Base-by-base conservation (phyloP, 352 stramenopile species). In the Phytophthora aleatoria region DNA sequence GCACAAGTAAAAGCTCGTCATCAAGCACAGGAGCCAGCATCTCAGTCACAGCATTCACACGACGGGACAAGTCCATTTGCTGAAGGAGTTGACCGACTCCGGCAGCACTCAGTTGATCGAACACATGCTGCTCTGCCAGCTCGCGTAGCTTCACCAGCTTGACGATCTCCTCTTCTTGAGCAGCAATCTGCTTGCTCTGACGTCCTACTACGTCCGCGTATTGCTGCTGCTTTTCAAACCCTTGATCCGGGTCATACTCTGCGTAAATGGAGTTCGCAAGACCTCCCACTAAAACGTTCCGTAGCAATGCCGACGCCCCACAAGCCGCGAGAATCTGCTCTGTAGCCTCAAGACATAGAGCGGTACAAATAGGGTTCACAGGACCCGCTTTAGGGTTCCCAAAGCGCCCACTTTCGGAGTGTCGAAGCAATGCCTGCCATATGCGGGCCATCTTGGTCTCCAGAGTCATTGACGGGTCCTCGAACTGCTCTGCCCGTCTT, bases 231-330 rank as follows among this genome's bases (percentile, higher is more conserved):
- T 71, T 48, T 30, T 78, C 54, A n/a, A 61, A 77, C 5, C 45
- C 27, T 30, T 79, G 58, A 4, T 69, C 67, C 1, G 73, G 67
- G 35, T 87, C 76, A 61, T 85, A 93, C 5, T 61, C 57, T 1
- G 44, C 35, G 42, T 89, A 91, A 16, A 91, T 76, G 7, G 79
- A 90, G 61, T 93, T 89, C 28, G 77, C 73, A 3, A 93, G 64
- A 0, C 78, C 81, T 8, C 76, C 80, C 1, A 90, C 20, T 3
- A 93, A 56, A 9, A 90, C 67, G 50, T 75, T 81, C 1, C 58
- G 59, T 24, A 92, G 49, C 50, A 83, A 57, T 26, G 61, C 33
- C 2, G 75, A 81, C 5, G 71, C 68, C 11, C 77, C 79, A 49
- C 71, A 82, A 12, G 53, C 55, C 8, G 51, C 30, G 5, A 75